phyloP scores from a whole-genome alignment of 306 rosid species.

The Trifolium repens region DNA sequence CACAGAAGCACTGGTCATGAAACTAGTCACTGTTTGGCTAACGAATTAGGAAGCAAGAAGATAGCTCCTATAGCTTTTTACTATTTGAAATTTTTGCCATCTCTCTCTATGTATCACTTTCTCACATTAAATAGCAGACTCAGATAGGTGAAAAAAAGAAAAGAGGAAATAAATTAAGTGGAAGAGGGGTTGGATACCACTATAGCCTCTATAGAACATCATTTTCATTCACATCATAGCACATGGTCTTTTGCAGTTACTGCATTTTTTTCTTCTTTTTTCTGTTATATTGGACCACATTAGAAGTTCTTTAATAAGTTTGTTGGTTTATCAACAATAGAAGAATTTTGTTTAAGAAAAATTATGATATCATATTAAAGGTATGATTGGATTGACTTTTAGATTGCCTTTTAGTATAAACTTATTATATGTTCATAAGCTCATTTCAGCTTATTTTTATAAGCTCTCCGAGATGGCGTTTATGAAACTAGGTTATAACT shows the following conservation, averaged over 20 bases:
- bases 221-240: constrained; percentile 17
- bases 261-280: background rate
- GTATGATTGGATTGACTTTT: background rate
- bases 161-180: constrained; percentile 34
- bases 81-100: constrained; percentile 8
- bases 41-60: constrained; percentile 25
- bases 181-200: constrained; percentile 36
- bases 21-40: background rate
- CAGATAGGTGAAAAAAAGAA: constrained; percentile 23
- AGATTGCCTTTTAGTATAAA: background rate
- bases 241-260: constrained; percentile 44
- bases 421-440: background rate
- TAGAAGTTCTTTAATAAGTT: constrained; percentile 28
- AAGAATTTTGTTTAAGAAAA: constrained; percentile 18
- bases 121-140: constrained; percentile 32
- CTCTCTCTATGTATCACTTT: constrained; percentile 33
- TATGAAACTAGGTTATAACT: background rate
- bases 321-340: constrained; percentile 38
- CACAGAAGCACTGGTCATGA: constrained; percentile 31
- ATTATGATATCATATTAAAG: constrained; percentile 24
- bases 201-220: constrained; percentile 14
- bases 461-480: too few species aligned
- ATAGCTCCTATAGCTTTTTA: constrained; percentile 29
- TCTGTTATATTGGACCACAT: constrained; percentile 35
- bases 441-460: background rate